Conservation (phyloP, 2,329 filamentous ascomycete genomes). For the Beauveria scarabaeidicola region DNA sequence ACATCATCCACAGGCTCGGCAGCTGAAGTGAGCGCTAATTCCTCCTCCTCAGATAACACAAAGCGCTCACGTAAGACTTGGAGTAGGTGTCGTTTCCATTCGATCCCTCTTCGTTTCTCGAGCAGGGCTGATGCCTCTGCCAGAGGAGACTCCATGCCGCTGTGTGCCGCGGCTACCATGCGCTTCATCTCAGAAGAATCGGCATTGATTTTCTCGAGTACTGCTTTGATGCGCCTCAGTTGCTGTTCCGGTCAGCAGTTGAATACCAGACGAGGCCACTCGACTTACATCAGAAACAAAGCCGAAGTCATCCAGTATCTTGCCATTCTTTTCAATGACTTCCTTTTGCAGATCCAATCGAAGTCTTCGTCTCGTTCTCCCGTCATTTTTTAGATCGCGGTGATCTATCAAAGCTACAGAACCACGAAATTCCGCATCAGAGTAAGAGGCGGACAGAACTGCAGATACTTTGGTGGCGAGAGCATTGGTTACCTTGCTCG, state of each 20-base stretch:
- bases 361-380: constrained; percentile 69
- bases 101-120: constrained; percentile 61
- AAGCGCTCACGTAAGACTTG: constrained; percentile 75
- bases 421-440: constrained; percentile 85
- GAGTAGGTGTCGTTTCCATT: constrained; percentile 72
- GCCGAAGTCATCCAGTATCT: constrained; percentile 81
- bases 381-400: constrained; percentile 61
- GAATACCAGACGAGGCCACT: constrained; percentile 10
- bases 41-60: constrained; percentile 71
- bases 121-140: constrained; percentile 70
- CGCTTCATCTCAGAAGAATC: constrained; percentile 73
- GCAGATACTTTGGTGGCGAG: constrained; percentile 74
- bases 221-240: constrained; percentile 73
- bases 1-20: constrained; percentile 75
- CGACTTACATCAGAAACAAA: constrained; percentile 69
- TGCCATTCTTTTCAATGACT: constrained; percentile 85
- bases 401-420: constrained; percentile 70
- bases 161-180: constrained; percentile 66
- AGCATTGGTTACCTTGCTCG: constrained; percentile 45
- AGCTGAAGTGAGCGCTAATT: constrained; percentile 64
- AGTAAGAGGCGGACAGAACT: constrained; percentile 85
- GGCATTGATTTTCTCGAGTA: constrained; percentile 68
- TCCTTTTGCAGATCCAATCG: constrained; percentile 82
- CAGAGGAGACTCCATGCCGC: constrained; percentile 64
- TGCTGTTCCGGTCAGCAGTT: constrained; percentile 48